Conservation (phyloP, 805 yeast genomes). For the Kazachstania viticola region DNA sequence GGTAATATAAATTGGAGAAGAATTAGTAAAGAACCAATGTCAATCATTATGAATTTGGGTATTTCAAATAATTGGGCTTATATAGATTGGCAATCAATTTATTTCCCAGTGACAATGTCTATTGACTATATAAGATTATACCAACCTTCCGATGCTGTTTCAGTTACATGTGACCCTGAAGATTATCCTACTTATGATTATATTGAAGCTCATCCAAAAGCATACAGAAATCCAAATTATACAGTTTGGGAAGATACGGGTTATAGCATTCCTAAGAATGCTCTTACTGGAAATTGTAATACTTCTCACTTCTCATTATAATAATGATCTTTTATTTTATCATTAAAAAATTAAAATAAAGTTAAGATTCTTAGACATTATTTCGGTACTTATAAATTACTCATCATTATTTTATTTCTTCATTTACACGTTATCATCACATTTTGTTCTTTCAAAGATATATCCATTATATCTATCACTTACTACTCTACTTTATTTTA, state of each 20-base stretch:
- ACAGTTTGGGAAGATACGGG: slow-evolving; percentile 75
- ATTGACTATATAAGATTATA: slow-evolving; percentile 86
- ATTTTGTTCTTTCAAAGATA: too few relatives aligned
- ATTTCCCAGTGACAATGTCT: slow-evolving; percentile 67
- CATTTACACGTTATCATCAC: too few relatives aligned
- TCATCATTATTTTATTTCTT: too few relatives aligned
- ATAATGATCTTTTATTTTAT: too few relatives aligned
- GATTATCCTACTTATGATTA: slow-evolving; percentile 81
- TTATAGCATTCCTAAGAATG: slow-evolving; percentile 54
- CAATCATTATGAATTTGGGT: slow-evolving; percentile 78
- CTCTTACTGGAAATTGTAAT: slow-evolving; percentile 40
- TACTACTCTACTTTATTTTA: too few relatives aligned
- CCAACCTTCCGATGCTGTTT: slow-evolving; percentile 57
- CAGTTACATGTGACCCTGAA: slow-evolving; percentile 74
- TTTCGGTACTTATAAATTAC: too few relatives aligned
- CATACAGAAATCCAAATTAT: slow-evolving; percentile 56
- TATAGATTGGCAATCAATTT: slow-evolving; percentile 75
- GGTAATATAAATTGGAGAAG: slow-evolving; percentile 82
- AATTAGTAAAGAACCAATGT: slow-evolving; percentile 87
- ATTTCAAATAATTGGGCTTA: slow-evolving; percentile 87
- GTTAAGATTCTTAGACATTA: too few relatives aligned
- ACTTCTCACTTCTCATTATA: slow-evolving; percentile 15
- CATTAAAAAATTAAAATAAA: too few relatives aligned
- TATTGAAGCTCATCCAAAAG: slow-evolving; percentile 55
- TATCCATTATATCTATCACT: too few relatives aligned